A percentile compares a stretch with the other conserved stretches of the same genome.
These are phyloP conservation scores for Linanthus parryae DNA, from an alignment of 148 eudicot species.

Conservation along the genomic window DNA sequence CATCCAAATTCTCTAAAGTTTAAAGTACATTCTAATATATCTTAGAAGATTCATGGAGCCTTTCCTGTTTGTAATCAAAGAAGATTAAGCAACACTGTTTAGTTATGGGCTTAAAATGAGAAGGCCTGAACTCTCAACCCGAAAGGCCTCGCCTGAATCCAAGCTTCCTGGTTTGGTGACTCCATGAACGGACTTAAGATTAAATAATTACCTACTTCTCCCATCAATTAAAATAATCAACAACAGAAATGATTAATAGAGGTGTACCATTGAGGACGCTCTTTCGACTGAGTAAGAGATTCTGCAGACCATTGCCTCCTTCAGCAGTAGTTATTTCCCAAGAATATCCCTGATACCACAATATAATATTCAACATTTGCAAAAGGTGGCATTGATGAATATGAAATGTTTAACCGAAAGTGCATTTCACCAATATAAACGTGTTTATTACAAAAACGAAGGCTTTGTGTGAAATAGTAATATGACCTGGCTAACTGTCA, in stretches of 20 bases:
- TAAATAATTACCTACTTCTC: not conserved
- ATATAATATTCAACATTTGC: slow-evolving; percentile 4
- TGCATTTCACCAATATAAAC: slow-evolving; percentile 2
- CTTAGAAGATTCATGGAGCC: too few relatives aligned
- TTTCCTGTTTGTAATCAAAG: too few relatives aligned
- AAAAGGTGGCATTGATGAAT: not conserved
- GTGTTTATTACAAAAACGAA: not conserved
- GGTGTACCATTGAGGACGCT: slow-evolving; percentile 63
- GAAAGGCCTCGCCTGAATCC: too few relatives aligned
- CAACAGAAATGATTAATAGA: not conserved
- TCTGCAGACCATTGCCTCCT: slow-evolving; percentile 91
- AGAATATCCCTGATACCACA: slow-evolving; percentile 71
- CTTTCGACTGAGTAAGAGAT: slow-evolving; percentile 69
- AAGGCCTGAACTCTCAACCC: too few relatives aligned
- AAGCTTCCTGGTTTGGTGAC: too few relatives aligned
- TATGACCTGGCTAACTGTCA: slow-evolving; percentile 90
- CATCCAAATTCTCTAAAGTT: too few relatives aligned
- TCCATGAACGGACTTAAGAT: too few relatives aligned
- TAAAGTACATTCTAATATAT: too few relatives aligned
- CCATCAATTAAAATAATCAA: not conserved
- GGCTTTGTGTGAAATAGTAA: too few relatives aligned
- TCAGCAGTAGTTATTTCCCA: slow-evolving; percentile 96
- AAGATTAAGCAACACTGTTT: too few relatives aligned
- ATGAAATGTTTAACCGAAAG: too few relatives aligned
- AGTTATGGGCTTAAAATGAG: too few relatives aligned